phyloP scores from a whole-genome alignment of 2,329 filamentous ascomycete species.

The Plenodomus biglobosus region DNA sequence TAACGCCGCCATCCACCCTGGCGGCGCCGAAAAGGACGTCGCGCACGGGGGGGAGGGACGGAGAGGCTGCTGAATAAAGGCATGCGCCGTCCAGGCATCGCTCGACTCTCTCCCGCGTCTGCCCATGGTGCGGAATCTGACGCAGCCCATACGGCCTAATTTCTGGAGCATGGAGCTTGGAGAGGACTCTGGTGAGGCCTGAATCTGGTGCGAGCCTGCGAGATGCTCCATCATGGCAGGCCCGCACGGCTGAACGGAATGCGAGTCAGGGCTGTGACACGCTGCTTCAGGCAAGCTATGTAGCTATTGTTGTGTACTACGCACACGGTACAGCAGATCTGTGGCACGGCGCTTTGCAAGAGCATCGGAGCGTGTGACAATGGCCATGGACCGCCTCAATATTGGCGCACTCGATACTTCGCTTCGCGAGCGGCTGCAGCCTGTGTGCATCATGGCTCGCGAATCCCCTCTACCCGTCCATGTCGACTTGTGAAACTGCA shows the following conservation, averaged over 20 bases:
- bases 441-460: slow-evolving; percentile 16
- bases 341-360: slow-evolving; percentile 7
- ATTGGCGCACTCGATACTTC: slow-evolving; percentile 14
- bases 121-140: slow-evolving; percentile 38
- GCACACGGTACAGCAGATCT: not conserved
- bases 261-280: slow-evolving; percentile 19
- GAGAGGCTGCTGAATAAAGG: slow-evolving; percentile 36
- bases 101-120: slow-evolving; percentile 35
- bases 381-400: slow-evolving; percentile 16
- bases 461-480: slow-evolving; percentile 20
- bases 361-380: slow-evolving; percentile 8
- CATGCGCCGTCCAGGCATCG: slow-evolving; percentile 30
- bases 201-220: not conserved
- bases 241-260: not conserved
- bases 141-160: slow-evolving; percentile 26
- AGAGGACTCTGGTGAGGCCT: slow-evolving; percentile 5
- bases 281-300: not conserved
- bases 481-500: slow-evolving; percentile 13
- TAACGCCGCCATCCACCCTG: slow-evolving; percentile 41
- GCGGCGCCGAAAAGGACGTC: slow-evolving; percentile 33
- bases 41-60: slow-evolving; percentile 28
- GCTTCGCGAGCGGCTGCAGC: slow-evolving; percentile 27
- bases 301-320: no score
- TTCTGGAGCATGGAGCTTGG: slow-evolving; percentile 21
- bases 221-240: not conserved